Base-by-base conservation (phyloP, 495 filamentous ascomycete species). In the Xylaria cubensis region DNA sequence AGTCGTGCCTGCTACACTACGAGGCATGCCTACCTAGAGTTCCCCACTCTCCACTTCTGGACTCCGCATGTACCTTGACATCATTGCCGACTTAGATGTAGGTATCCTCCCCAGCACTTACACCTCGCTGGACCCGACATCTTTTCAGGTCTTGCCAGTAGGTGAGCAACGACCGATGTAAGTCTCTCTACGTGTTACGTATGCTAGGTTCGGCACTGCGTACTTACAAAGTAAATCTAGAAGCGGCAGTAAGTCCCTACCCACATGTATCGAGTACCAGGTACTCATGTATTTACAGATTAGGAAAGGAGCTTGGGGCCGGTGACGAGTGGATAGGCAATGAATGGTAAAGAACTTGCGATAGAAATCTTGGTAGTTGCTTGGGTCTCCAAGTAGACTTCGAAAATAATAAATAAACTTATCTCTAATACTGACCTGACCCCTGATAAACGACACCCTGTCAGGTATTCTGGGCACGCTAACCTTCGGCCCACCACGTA, bases 171-270 rank as follows among this genome's bases (percentile, higher is more conserved):
- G 26, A 32, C 53, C 5, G 26, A 26, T 32, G 26, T 26, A 26
- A 59, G 26, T 59, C 6, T 36, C 26, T 36, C 58, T 59, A 36
- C 56, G 32, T 9, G 58, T 61, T 19, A 39, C n/a, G 34, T 36
- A 21, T 21, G 10, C 32, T 21, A n/a, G 34, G 34, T 36, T 61
- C 10, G 61, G 61, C 44, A 8, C 61, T 64, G 21, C 24, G 61
- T 46, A 8, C n/a, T 4, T 44, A 39, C 61, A 42, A 26, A 34
- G 39, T 39, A 34, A 46, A 13, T 42, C 1, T 42, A 13, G 39
- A 64, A 46, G 61, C 5, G 61, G 58, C 58, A 61, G 58, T n/a
- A 61, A 39, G 58, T 61, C 58, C 58, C 58, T 61, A 12, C 58
- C 58, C 39, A 36, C 58, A 4, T 61, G 34, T 61, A 70, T 44